Evolutionary conservation across 2,329 filamentous ascomycete species (phyloP).

Genomic region (Plectosphaerella sp.): DNA sequence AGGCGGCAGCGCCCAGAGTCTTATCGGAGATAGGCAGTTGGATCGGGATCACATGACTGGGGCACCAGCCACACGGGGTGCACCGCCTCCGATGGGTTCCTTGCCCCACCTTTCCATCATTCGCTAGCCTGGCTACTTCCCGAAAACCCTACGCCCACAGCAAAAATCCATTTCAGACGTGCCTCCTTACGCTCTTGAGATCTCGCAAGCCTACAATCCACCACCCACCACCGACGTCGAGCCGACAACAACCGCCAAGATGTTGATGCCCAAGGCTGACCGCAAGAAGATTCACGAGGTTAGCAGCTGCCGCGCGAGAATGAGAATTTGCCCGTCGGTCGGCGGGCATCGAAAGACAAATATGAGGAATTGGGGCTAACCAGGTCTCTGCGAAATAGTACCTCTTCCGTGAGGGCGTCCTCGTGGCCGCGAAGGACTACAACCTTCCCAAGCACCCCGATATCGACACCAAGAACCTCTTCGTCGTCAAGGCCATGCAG

Average conservation of each 20-base stretch:
- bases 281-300: conserved; percentile 99
- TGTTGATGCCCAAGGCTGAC: conserved; percentile 99
- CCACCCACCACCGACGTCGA: conserved; percentile 45
- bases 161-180: conserved; percentile 35
- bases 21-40: too few relatives aligned
- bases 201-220: conserved; percentile 27
- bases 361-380: conserved; percentile 5
- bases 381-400: conserved; percentile 52
- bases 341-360: background rate
- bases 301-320: conserved; percentile 3
- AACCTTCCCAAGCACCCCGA: conserved; percentile 97
- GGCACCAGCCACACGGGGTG: background rate
- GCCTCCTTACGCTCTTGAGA: conserved; percentile 15
- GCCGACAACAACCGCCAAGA: conserved; percentile 56
- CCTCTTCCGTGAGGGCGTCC: conserved; percentile 90
- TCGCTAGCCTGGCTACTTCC: background rate
- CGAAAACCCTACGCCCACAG: conserved; percentile 29
- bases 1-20: too few relatives aligned
- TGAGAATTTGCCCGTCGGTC: background rate
- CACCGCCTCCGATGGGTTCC: background rate
- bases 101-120: background rate
- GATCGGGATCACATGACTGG: background rate
- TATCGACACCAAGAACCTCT: conserved; percentile 99
- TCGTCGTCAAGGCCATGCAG: conserved; percentile 97
- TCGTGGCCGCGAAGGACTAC: conserved; percentile 99